Conservation (phyloP, 164 flowering plant genomes). For the Pachysandra terminalis region DNA sequence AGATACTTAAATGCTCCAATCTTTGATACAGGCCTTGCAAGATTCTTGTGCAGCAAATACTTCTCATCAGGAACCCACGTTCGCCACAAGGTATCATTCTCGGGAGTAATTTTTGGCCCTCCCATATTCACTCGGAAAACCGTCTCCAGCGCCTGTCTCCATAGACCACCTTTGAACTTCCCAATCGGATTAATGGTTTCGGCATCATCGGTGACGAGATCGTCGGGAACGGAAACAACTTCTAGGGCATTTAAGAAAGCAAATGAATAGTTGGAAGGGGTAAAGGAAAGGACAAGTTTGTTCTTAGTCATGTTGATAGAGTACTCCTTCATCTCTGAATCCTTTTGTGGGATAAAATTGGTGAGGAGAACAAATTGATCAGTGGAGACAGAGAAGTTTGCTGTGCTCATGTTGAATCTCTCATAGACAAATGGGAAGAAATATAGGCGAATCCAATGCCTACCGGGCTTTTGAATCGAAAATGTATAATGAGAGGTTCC, state of each 20-base stretch:
- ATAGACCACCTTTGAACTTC: constrained; percentile 16
- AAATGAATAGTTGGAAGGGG: constrained; percentile 50
- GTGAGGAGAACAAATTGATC: constrained; percentile 46
- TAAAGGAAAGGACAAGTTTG: constrained; percentile 41
- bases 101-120: constrained; percentile 31
- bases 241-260: constrained; percentile 84
- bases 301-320: constrained; percentile 42
- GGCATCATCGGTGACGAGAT: constrained; percentile 43
- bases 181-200: constrained; percentile 7
- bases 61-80: constrained; percentile 57
- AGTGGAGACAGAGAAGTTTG: constrained; percentile 60
- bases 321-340: constrained; percentile 53
- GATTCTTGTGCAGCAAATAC: constrained; percentile 22
- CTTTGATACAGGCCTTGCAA: constrained; percentile 26
- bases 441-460: constrained; percentile 83
- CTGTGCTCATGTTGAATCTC: constrained; percentile 35
- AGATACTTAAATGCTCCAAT: constrained; percentile 33
- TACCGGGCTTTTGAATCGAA: constrained; percentile 40
- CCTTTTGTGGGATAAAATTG: constrained; percentile 29
- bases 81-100: constrained; percentile 52
- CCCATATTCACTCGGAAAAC: constrained; percentile 78
- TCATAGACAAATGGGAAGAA: constrained; percentile 55
- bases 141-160: constrained; percentile 55
- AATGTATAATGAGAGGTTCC: constrained; percentile 41
- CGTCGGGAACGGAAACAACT: constrained; percentile 65